A percentile compares a stretch with the other conserved stretches of the same genome.
These are phyloP conservation scores for Peterozyma xylosa DNA, from an alignment of 805 yeast species.

Conservation along the genomic window DNA sequence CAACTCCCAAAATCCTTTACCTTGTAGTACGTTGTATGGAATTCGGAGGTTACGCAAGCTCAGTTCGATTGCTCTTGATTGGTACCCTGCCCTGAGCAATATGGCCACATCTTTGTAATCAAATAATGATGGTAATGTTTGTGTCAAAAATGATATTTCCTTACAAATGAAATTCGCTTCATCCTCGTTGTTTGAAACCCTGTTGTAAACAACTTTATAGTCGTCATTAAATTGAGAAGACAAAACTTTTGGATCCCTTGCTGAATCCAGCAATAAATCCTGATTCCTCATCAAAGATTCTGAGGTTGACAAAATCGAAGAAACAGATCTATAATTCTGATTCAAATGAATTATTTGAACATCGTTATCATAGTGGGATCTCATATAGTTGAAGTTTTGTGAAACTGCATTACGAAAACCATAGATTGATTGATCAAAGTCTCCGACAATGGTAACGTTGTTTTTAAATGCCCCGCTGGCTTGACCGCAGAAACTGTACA, in stretches of 20 bases:
- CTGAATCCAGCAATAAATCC: constrained; percentile 15
- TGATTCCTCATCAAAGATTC: constrained; percentile 62
- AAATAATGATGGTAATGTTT: constrained; percentile 34
- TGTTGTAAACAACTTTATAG: constrained; percentile 39
- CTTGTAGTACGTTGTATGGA: constrained; percentile 65
- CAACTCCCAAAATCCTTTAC: constrained; percentile 74
- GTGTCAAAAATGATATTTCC: constrained; percentile 42
- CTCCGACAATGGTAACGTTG: constrained; percentile 86
- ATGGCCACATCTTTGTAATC: constrained; percentile 61
- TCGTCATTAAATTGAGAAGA: constrained; percentile 35
- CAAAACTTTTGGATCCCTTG: constrained; percentile 33
- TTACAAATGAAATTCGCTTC: constrained; percentile 57
- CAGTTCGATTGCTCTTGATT: constrained; percentile 57
- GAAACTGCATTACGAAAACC: constrained; percentile 78
- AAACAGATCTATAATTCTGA: constrained; percentile 78
- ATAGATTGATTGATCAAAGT: constrained; percentile 93
- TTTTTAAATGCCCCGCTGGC: constrained; percentile 30
- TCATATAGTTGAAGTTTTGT: constrained; percentile 56
- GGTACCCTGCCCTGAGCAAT: constrained; percentile 57
- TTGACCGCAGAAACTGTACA: constrained; percentile 33
- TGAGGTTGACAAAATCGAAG: constrained; percentile 55
- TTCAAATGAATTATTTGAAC: constrained; percentile 37
- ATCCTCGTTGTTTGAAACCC: constrained; percentile 29
- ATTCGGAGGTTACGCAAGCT: constrained; percentile 47
- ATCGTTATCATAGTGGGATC: constrained; percentile 18